A percentile compares a stretch with the other conserved stretches of the same genome.
Conservation (phyloP, 1,139 yeast species). For the Yamadazyma atmosphaerica region DNA sequence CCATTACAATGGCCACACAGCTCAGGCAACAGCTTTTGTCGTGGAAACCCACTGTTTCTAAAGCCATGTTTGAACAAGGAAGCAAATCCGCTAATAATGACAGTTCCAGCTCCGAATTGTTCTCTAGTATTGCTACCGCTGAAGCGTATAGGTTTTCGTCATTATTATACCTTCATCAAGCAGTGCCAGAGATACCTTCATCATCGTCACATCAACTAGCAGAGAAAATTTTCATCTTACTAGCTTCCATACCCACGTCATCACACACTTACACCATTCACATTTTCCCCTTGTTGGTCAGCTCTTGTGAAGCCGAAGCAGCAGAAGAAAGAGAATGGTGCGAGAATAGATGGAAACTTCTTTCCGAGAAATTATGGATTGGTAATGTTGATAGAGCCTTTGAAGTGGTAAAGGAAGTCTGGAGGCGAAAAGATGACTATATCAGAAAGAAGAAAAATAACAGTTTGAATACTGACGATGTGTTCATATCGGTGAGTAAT, state of each 20-base stretch:
- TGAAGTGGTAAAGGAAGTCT: slow-evolving; percentile 70
- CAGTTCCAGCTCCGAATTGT: slow-evolving; percentile 47
- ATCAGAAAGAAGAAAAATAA: slow-evolving; percentile 21
- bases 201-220: slow-evolving; percentile 55
- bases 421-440: slow-evolving; percentile 58
- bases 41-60: slow-evolving; percentile 54
- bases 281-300: slow-evolving; percentile 61
- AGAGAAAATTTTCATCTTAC: slow-evolving; percentile 55
- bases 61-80: slow-evolving; percentile 32
- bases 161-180: slow-evolving; percentile 60
- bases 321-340: slow-evolving; percentile 67
- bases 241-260: slow-evolving; percentile 64
- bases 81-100: slow-evolving; percentile 15
- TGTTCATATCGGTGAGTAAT: slow-evolving; percentile 17
- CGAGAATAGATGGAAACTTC: slow-evolving; percentile 55
- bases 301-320: slow-evolving; percentile 62
- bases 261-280: slow-evolving; percentile 59
- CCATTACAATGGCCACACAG: slow-evolving; percentile 56
- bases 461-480: slow-evolving; percentile 13
- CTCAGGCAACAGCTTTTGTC: slow-evolving; percentile 50
- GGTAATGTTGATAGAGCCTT: slow-evolving; percentile 66
- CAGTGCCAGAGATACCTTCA: slow-evolving; percentile 68
- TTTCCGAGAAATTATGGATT: slow-evolving; percentile 57
- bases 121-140: slow-evolving; percentile 66
- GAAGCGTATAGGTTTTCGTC: slow-evolving; percentile 66